These are phyloP conservation scores for Microascus cirrosus DNA, from an alignment of 2,329 filamentous ascomycete species.

Conservation along the genomic window DNA sequence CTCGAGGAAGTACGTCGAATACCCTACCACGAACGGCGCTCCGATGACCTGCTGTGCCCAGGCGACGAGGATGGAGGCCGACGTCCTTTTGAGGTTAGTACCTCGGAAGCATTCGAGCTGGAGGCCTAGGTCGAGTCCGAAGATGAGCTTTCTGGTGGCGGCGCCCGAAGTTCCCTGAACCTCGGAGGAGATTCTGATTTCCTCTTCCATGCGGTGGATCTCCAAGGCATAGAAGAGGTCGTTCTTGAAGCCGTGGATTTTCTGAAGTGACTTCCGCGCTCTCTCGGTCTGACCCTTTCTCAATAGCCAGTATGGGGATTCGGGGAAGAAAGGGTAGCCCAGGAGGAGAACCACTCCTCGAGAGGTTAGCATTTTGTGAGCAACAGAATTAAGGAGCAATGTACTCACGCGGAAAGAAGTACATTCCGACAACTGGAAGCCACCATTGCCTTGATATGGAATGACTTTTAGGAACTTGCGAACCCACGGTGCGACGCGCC, in stretches of 20 bases:
- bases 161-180: conserved; percentile 13
- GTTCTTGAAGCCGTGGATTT: conserved; percentile 19
- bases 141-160: conserved; percentile 8
- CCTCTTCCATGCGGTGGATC: conserved; percentile 18
- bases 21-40: conserved; percentile 30
- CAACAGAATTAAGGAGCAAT: neutral
- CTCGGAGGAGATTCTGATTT: conserved; percentile 17
- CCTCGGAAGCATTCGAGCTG: conserved; percentile 28
- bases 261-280: conserved; percentile 17
- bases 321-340: conserved; percentile 24
- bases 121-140: conserved; percentile 4
- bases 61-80: conserved; percentile 27
- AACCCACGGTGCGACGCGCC: too few species aligned
- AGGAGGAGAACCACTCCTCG: conserved; percentile 19
- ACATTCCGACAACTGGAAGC: conserved; percentile 34
- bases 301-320: conserved; percentile 25
- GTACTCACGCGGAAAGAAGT: neutral
- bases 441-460: neutral
- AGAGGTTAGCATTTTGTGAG: conserved; percentile 19
- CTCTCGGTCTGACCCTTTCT: conserved; percentile 12
- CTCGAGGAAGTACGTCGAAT: conserved; percentile 27
- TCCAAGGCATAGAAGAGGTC: conserved; percentile 18
- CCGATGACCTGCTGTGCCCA: conserved; percentile 29
- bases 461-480: too few species aligned
- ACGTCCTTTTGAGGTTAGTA: conserved; percentile 26